A percentile compares a stretch with the other conserved stretches of the same genome.
phyloP scores from a whole-genome alignment of 2,329 filamentous ascomycete species.

The Metarhizium guizhouense region DNA sequence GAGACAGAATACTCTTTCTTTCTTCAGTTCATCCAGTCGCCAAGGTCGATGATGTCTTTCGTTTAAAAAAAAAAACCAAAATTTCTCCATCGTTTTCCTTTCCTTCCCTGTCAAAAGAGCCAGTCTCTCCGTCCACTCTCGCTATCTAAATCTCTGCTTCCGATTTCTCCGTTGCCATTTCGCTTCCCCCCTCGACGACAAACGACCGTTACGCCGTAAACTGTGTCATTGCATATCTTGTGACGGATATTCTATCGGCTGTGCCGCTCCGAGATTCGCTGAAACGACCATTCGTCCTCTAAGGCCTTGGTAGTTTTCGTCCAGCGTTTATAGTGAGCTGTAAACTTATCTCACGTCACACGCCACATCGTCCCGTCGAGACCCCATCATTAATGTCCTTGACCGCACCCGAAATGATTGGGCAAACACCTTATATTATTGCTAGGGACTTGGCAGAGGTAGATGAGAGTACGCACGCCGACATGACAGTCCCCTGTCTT shows the following conservation, averaged over 20 bases:
- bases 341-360: neutral
- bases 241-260: neutral
- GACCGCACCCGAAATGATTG: slow-evolving; percentile 5
- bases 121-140: slow-evolving; percentile 15
- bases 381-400: slow-evolving; percentile 9
- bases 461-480: slow-evolving; percentile 17
- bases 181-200: neutral
- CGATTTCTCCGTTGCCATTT: neutral
- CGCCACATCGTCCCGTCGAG: neutral
- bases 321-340: neutral
- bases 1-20: slow-evolving; percentile 7
- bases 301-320: neutral
- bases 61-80: slow-evolving; percentile 14
- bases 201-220: neutral
- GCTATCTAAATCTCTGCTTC: slow-evolving; percentile 10
- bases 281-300: neutral
- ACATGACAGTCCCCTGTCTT: neutral
- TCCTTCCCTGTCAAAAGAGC: slow-evolving; percentile 10
- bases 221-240: neutral
- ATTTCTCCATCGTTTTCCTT: slow-evolving; percentile 9
- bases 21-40: slow-evolving; percentile 9
- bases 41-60: slow-evolving; percentile 26
- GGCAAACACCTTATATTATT: slow-evolving; percentile 7
- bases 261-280: neutral
- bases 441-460: slow-evolving; percentile 22